Base-by-base conservation (phyloP, 2,329 filamentous ascomycete species). In the Penicillium sp. region DNA sequence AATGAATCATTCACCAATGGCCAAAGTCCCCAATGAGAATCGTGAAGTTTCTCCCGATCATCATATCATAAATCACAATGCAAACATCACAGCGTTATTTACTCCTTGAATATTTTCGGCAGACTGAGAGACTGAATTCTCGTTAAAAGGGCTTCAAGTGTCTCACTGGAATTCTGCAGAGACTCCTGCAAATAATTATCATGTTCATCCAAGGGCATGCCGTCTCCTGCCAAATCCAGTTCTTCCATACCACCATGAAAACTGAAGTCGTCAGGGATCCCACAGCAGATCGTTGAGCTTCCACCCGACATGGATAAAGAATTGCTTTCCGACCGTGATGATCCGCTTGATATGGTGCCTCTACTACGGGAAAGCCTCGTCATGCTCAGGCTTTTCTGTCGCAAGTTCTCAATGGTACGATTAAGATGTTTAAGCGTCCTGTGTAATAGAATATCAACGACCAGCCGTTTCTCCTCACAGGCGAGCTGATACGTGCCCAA, bases 141-240 rank as follows among this genome's bases (percentile, higher is more conserved):
- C 7, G 4, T 25, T 25, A 25, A 25, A 25, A 25, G 24, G 24
- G 4, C 7, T 25, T 25, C 24, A 25, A 25, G 24, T 25, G 24
- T 25, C 24, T 25, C 24, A 25, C 24, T 25, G 24, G 24, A 45
- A 28, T 18, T 45, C 16, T 45, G 28, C 20, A 45, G 22, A 36
- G 43, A 45, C 27, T 36, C 43, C 43, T 45, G 43, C 14, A 45
- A 36, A 45, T 45, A 45, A 18, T 45, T 45, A 28, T 45, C 43
- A 22, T 45, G 28, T 24, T 36, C 43, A 24, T 45, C 43, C 20
- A 45, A 24, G 16, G 30, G 7, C n/a, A 45, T 36, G n/a, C 9
- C 22, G 30, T 35, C n/a, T 16, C 18, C 43, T 5, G 30, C 14
- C 14, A 22, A 25, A 36, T 33, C 30, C 14, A 45, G 20, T 11